Base-by-base conservation (phyloP, 768 basidiomycete species). In the Russula dissimulans region DNA sequence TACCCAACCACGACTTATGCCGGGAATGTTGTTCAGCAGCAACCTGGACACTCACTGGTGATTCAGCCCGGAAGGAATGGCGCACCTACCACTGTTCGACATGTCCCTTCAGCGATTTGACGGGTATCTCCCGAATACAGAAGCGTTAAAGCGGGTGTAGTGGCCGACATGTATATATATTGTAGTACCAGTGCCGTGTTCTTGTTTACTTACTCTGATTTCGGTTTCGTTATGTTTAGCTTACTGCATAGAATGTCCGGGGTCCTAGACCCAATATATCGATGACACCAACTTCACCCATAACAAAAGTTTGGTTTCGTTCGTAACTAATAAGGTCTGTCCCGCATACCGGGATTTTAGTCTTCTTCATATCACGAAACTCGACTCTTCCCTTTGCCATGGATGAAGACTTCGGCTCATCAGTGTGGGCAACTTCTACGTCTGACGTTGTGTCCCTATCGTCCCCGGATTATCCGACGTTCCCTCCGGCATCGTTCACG, bases 401-500 rank as follows among this genome's bases (percentile, higher is more conserved):
- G 84, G 85, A 86, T 67, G 88, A 88, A 71, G 88, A 89, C 67
- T 71, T 89, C 68, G 85, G 83, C 54, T 77, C 87, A 53, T 84
- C 86, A 14, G 84, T 91, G 39, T 91, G 89, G 89, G 83, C 81
- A 42, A 72, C 77, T 7, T 75, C 75, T 45, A 78, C 52, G 29
- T 32, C 57, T 12, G 44, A 26, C 36, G 38, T 31, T 15, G n/a
- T 42, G 26, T 29, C 63, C n/a, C 26, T 64, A 39, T 60, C 63
- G 14, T 52, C 65, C n/a, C 58, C 62, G 3, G 45, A 39, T 49
- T 44, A 44, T 43, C 44, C 56, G 36, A 46, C 54, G 1, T 55
- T 63, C 26, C 68, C 71, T 39, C 61, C 62, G 17, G 52, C 65
- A 32, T 66, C 67, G 10, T 63, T 68, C 34, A 47, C 68, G 10